Base-by-base conservation (phyloP, 2,329 filamentous ascomycete genomes). In the Nakataea oryzae region DNA sequence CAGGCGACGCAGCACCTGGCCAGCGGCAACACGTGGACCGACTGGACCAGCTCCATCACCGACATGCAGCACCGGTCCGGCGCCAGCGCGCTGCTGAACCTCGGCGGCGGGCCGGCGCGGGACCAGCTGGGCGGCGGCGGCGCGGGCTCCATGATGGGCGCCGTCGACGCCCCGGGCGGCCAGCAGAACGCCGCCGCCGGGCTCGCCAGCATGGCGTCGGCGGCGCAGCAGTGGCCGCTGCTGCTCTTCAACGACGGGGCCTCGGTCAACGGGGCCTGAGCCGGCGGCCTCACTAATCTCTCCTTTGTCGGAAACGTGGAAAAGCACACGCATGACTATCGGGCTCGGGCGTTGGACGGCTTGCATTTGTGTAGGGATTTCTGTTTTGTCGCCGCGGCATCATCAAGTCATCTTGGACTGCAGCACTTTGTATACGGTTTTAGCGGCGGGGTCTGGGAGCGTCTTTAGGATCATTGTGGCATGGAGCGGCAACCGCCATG, bases 31-130 rank as follows among this genome's bases (percentile, higher is more conserved):
- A 74, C 79, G 0, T 84, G 81, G 81, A 76, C 81, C 21, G 78
- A 83, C 70, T 84, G 81, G 81, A 79, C 80, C 11, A 74, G 76
- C 0, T 79, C 80, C 61, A 78, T 84, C 30, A 75, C 77, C 41
- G 77, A 81, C 65, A 78, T 71, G 41, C 78, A 80, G 63, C 78
- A 81, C 57, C 74, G 78, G 28, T 82, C 78, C 69, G 78, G 77
- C 63, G 79, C 79, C 30, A 78, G 74, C 57, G 76, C 80, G 17
- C 70, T 83, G 14, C 71, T 83, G 65, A 79, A 76, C 1, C 71
- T 83, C 3, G 79, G 78, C 3, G 71, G 59, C 9, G 47, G 26
- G n/a, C 57, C 30, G 29, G 29, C 24, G 57, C 55, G 28, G 8
- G 28, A 50, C 11, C 50, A 21, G 29, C 30, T 29, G 34, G 59